A percentile compares a stretch with the other conserved stretches of the same genome.
Evolutionary conservation across 2,329 filamentous ascomycete genomes (phyloP).

Genomic region (Neonectria punicea): DNA sequence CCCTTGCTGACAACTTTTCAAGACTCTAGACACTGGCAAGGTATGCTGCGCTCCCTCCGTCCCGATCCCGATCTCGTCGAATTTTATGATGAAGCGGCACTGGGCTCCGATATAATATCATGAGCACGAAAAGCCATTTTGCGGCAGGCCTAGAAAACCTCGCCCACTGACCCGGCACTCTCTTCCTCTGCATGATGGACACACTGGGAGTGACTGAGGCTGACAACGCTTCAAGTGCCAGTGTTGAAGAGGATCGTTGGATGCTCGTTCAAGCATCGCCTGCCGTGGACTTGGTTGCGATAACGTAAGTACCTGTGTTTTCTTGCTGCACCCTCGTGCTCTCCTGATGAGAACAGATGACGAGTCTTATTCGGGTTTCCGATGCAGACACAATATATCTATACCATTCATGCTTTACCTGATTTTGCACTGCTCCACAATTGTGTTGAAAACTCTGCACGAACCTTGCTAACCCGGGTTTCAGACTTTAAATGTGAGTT

Average conservation of each 20-base stretch:
- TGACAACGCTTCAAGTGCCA: conserved; percentile 36
- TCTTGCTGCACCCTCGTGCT: conserved; percentile 38
- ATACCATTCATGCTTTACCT: conserved; percentile 79
- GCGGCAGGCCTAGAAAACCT: conserved; percentile 99
- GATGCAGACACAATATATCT: conserved; percentile 73
- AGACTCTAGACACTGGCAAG: conserved; percentile 44
- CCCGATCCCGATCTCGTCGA: conserved; percentile 30
- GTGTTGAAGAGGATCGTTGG: not conserved
- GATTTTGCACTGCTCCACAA: conserved; percentile 42
- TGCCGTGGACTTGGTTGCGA: not conserved
- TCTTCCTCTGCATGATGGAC: conserved; percentile 24
- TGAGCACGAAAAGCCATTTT: conserved; percentile 89
- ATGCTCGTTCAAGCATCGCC: not conserved
- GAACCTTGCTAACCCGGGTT: conserved; percentile 34
- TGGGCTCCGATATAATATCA: conserved; percentile 88
- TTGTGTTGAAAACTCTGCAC: conserved; percentile 19
- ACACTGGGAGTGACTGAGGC: conserved; percentile 27
- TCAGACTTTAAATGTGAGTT: conserved; percentile 41
- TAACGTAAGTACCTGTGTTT: conserved; percentile 31
- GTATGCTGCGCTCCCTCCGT: conserved; percentile 42
- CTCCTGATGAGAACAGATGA: conserved; percentile 70
- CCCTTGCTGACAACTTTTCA: conserved; percentile 47
- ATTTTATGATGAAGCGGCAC: conserved; percentile 88
- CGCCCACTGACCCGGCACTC: conserved; percentile 80
- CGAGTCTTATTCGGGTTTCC: conserved; percentile 81